Evolutionary conservation across 2,329 filamentous ascomycete species (phyloP).

Genomic region (Penicillium sp.): DNA sequence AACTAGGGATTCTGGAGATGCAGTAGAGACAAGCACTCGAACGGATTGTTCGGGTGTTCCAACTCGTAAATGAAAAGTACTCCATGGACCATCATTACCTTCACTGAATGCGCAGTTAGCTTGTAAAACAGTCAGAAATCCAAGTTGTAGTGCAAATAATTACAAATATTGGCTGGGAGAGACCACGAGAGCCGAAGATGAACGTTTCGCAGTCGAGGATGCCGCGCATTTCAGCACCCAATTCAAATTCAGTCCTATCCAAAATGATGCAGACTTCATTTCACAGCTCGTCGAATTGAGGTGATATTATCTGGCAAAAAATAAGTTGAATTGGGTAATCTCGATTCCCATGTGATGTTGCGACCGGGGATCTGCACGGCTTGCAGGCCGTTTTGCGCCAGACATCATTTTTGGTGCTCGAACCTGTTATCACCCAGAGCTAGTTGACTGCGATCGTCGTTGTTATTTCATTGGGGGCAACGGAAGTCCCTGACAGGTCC

Average conservation of each 20-base stretch:
- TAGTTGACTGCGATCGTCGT: background rate
- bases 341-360: conserved; percentile 1
- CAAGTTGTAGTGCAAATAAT: background rate
- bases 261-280: background rate
- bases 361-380: background rate
- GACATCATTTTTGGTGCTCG: background rate
- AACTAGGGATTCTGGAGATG: conserved; percentile 71
- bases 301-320: background rate
- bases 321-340: background rate
- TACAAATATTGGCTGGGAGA: conserved; percentile 20
- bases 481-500: background rate
- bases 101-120: conserved; percentile 47
- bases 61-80: conserved; percentile 63
- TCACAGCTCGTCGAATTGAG: too few species aligned
- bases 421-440: background rate
- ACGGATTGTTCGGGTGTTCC: conserved; percentile 57
- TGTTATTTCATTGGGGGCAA: background rate
- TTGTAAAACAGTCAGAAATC: background rate
- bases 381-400: background rate
- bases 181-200: conserved; percentile 14
- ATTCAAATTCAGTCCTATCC: background rate
- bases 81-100: conserved; percentile 72
- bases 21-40: conserved; percentile 65
- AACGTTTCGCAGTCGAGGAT: conserved; percentile 1
- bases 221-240: conserved; percentile 1